Conservation (phyloP, 2,329 filamentous ascomycete genomes). For the Trichophyton benhamiae region DNA sequence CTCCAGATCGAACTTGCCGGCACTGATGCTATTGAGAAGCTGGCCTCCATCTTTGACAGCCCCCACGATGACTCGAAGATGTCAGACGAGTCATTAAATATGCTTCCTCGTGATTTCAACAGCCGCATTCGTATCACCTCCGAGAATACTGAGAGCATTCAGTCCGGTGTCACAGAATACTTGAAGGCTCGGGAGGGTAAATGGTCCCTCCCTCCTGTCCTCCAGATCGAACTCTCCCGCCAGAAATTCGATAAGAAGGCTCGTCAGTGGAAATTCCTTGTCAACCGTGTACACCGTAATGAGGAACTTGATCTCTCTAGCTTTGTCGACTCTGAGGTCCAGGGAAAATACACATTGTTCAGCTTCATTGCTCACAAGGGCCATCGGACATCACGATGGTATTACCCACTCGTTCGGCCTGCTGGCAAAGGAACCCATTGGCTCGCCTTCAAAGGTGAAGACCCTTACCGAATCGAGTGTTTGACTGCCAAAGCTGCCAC, state of each 20-base stretch:
- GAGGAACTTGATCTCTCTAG: slow-evolving; percentile 40
- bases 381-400: slow-evolving; percentile 45
- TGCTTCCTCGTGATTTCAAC: slow-evolving; percentile 27
- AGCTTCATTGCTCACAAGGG: slow-evolving; percentile 50
- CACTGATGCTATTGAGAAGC: slow-evolving; percentile 29
- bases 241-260: slow-evolving; percentile 43
- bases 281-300: slow-evolving; percentile 44
- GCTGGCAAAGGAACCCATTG: slow-evolving; percentile 44
- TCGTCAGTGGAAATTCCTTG: slow-evolving; percentile 46
- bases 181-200: slow-evolving; percentile 25
- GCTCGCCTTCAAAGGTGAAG: slow-evolving; percentile 47
- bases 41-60: slow-evolving; percentile 39
- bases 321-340: slow-evolving; percentile 23
- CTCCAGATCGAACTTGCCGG: slow-evolving; percentile 41
- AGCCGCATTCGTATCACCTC: slow-evolving; percentile 30
- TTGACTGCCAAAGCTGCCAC: slow-evolving; percentile 45
- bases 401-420: slow-evolving; percentile 49
- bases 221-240: slow-evolving; percentile 46
- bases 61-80: slow-evolving; percentile 19
- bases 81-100: slow-evolving; percentile 23
- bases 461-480: slow-evolving; percentile 44
- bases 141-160: slow-evolving; percentile 26
- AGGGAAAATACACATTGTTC: slow-evolving; percentile 43
- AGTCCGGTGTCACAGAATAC: slow-evolving; percentile 25
- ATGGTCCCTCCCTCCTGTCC: slow-evolving; percentile 37